A percentile compares a stretch with the other conserved stretches of the same genome.
These are phyloP conservation scores for Arthrocladium fulminans DNA, from an alignment of 2,329 filamentous ascomycete species.

Conservation along the genomic window DNA sequence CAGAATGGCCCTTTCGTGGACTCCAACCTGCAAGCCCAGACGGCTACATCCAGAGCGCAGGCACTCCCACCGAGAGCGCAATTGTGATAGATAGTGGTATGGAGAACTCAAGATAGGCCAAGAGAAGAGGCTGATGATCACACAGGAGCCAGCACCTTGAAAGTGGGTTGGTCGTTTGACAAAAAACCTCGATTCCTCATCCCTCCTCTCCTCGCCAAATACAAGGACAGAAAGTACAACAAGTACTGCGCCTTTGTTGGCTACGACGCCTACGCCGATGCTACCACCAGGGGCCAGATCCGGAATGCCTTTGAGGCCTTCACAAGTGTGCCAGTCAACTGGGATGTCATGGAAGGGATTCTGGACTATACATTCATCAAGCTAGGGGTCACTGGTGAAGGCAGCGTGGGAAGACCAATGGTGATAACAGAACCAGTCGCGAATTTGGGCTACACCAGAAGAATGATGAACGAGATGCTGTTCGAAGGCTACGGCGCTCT, in stretches of 20 bases:
- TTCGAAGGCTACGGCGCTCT: conserved; percentile 94
- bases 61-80: conserved; percentile 53
- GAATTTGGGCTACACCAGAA: conserved; percentile 78
- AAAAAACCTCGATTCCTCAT: conserved; percentile 67
- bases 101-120: conserved; percentile 3
- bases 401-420: conserved; percentile 72
- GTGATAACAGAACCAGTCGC: conserved; percentile 95
- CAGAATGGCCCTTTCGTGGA: conserved; percentile 54
- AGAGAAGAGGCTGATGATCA: conserved; percentile 4
- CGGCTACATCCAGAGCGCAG: conserved; percentile 61
- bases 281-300: conserved; percentile 81
- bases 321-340: conserved; percentile 87
- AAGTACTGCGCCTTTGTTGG: conserved; percentile 90
- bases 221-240: conserved; percentile 85
- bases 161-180: conserved; percentile 95
- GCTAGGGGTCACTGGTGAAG: conserved; percentile 69
- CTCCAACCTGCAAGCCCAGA: conserved; percentile 52
- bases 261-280: conserved; percentile 87
- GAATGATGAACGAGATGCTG: conserved; percentile 93
- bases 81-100: conserved; percentile 98
- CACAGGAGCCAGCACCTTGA: conserved; percentile 73
- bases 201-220: conserved; percentile 87
- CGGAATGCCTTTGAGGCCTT: conserved; percentile 85
- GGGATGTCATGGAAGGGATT: conserved; percentile 94
- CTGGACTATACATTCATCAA: conserved; percentile 94